These are phyloP conservation scores for Glaciozyma martinii DNA, from an alignment of 768 basidiomycete species.

Conservation along the genomic window DNA sequence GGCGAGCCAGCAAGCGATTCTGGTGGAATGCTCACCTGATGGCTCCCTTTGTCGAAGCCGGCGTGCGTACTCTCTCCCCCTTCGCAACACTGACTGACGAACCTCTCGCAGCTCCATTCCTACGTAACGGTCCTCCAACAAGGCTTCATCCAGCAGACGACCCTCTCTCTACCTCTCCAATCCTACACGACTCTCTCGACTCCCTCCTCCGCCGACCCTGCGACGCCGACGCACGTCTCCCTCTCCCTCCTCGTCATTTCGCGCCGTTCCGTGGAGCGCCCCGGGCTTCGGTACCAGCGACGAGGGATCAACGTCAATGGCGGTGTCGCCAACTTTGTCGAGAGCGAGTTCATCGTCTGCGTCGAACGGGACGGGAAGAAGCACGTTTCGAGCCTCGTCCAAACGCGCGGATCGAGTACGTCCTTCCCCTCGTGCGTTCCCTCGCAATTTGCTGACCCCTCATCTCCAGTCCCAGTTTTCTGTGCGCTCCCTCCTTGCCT, in stretches of 20 bases:
- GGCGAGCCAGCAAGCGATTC: constrained; percentile 76
- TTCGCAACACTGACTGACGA: neutral
- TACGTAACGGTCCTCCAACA: constrained; percentile 23
- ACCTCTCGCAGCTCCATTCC: constrained; percentile 11
- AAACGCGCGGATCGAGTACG: constrained; percentile 64
- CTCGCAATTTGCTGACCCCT: neutral
- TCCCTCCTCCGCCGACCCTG: neutral
- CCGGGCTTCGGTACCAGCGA: constrained; percentile 87
- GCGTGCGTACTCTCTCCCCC: constrained; percentile 47
- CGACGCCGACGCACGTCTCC: constrained; percentile 4
- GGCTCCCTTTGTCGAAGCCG: constrained; percentile 75
- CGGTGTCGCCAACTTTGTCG: constrained; percentile 33
- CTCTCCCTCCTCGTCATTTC: constrained; percentile 78
- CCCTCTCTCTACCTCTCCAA: constrained; percentile 15
- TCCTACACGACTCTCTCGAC: constrained; percentile 15
- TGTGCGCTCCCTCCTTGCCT: neutral
- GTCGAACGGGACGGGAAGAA: constrained; percentile 60
- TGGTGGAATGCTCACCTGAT: constrained; percentile 95
- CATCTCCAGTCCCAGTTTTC: constrained; percentile 20
- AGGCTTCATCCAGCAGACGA: constrained; percentile 9
- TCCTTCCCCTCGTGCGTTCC: neutral
- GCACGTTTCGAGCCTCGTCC: constrained; percentile 80
- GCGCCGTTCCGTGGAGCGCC: constrained; percentile 74
- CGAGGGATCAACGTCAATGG: constrained; percentile 72
- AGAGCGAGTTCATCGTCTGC: constrained; percentile 75